Evolutionary conservation across 2,329 filamentous ascomycete genomes (phyloP), one percentile per base, ranked within the genome.

Genomic region (Elsinoe batatas): DNA sequence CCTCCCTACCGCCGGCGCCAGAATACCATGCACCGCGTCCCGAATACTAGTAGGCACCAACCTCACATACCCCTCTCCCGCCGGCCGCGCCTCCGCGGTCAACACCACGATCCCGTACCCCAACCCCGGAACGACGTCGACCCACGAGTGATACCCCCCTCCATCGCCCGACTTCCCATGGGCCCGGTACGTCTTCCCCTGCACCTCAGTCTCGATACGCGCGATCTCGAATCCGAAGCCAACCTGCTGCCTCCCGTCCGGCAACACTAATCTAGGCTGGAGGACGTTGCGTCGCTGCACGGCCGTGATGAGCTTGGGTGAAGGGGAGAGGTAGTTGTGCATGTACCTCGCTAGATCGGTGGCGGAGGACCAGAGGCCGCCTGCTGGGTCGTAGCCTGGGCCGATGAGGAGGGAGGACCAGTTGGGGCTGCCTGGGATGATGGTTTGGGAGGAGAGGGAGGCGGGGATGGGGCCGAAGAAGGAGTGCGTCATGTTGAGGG

Each of bases 331-430:
- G 26, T 18, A 33, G 47, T 51, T 51, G 47, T 33, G 32, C 26
- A 51, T 33, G 47, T 51, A 51, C 6, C 6, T 33, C 8, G 15
- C 47, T 1, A 51, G 47, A n/a, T 51, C 47, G 47, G 36, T 38
- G 33, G 47, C 47, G 15, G 32, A 37, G 33, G 47, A 51, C 47
- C 47, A 51, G 15, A 38, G 20, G n/a, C 47, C 47, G 47, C 47
- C 47, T 36, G 47, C 47, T 38, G 47, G 47, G 47, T 51, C 47
- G 47, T 51, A 51, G 47, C 47, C 47, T 3, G 47, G 47, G 15
- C 47, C 47, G 33, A 51, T 51, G 4, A 38, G 32, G 47, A 51
- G 47, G 33, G 36, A 33, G 18, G 37, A 33, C 47, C 47, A 51
- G 30, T 51, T 51, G 32, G 36, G 15, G 47, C 32, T 3, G 33